A percentile compares a stretch with the other conserved stretches of the same genome.
These are phyloP conservation scores for Fusarium beomiforme DNA, from an alignment of 2,329 filamentous ascomycete species.

Conservation along the genomic window DNA sequence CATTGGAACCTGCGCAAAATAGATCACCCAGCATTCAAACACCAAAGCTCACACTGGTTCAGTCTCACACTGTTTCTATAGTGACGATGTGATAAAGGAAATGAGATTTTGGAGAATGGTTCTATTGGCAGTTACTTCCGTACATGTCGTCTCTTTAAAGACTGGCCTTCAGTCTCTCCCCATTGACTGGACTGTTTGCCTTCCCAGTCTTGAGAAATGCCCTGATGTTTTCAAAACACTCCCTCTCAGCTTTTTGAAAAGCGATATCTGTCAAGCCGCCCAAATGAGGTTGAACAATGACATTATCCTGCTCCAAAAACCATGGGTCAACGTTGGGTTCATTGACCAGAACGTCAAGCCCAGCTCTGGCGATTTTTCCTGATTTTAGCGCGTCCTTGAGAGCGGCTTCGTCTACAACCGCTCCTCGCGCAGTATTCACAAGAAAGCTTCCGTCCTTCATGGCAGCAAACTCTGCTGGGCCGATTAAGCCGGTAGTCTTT, in stretches of 20 bases:
- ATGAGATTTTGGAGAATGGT: too few relatives aligned
- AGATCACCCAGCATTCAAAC: too few relatives aligned
- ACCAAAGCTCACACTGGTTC: too few relatives aligned
- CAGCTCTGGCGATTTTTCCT: conserved; percentile 56
- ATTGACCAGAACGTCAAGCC: conserved; percentile 56
- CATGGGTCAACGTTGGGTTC: conserved; percentile 49
- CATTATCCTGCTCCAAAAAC: conserved; percentile 33
- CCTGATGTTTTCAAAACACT: conserved; percentile 48
- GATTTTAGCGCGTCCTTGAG: conserved; percentile 55
- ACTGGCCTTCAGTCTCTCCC: conserved; percentile 4
- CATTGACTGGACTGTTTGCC: conserved; percentile 32
- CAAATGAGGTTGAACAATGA: conserved; percentile 55
- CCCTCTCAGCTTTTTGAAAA: conserved; percentile 52
- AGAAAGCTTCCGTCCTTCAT: conserved; percentile 58
- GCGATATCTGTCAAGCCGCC: conserved; percentile 55
- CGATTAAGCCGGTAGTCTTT: conserved; percentile 51
- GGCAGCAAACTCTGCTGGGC: conserved; percentile 49
- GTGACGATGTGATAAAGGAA: too few relatives aligned
- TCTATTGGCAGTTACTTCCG: too few relatives aligned
- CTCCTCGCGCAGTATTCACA: conserved; percentile 60
- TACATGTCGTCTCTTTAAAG: too few relatives aligned
- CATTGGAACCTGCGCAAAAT: too few relatives aligned
- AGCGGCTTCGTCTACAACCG: conserved; percentile 58
- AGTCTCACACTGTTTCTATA: too few relatives aligned
- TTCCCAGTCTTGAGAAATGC: conserved; percentile 36